These are phyloP conservation scores for Mycosarcoma maydis DNA, from an alignment of 1,284 basidiomycete genomes.

Conservation along the genomic window DNA sequence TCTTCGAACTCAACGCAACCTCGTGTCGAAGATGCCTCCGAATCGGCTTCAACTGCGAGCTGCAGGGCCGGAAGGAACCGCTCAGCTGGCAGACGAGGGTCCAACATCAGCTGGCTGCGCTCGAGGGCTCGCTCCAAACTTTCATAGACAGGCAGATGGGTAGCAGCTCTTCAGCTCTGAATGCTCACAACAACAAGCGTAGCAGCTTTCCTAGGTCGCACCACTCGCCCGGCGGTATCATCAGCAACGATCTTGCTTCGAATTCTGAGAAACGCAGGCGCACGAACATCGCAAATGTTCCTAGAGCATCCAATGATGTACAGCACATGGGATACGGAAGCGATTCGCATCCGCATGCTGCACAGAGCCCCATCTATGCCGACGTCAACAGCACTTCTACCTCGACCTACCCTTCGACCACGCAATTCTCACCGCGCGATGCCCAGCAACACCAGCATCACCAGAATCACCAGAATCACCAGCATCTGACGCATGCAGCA, in stretches of 20 bases:
- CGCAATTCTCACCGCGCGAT: constrained; percentile 22
- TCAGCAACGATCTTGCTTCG: not conserved
- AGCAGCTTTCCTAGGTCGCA: constrained; percentile 11
- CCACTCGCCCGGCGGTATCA: constrained; percentile 5
- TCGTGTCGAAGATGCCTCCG: constrained; percentile 25
- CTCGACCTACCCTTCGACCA: constrained; percentile 18
- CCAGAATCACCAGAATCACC: too few relatives aligned
- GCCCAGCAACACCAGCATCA: constrained; percentile 1
- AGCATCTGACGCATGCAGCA: too few relatives aligned
- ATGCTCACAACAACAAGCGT: constrained; percentile 3
- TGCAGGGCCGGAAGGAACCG: constrained; percentile 35
- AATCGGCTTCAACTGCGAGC: constrained; percentile 27
- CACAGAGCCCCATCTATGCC: constrained; percentile 15
- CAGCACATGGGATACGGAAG: not conserved
- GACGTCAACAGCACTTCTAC: constrained; percentile 6
- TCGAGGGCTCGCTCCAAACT: constrained; percentile 29
- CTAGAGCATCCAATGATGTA: not conserved
- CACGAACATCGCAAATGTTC: constrained; percentile 8
- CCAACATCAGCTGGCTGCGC: constrained; percentile 28
- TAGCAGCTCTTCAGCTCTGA: not conserved
- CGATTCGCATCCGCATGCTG: constrained; percentile 5
- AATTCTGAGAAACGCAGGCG: constrained; percentile 13
- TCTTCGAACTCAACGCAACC: constrained; percentile 22
- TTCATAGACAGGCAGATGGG: constrained; percentile 29
- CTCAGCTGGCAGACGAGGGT: constrained; percentile 43